Conservation (phyloP, 2,329 filamentous ascomycete species). For the Xylariales sp. region DNA sequence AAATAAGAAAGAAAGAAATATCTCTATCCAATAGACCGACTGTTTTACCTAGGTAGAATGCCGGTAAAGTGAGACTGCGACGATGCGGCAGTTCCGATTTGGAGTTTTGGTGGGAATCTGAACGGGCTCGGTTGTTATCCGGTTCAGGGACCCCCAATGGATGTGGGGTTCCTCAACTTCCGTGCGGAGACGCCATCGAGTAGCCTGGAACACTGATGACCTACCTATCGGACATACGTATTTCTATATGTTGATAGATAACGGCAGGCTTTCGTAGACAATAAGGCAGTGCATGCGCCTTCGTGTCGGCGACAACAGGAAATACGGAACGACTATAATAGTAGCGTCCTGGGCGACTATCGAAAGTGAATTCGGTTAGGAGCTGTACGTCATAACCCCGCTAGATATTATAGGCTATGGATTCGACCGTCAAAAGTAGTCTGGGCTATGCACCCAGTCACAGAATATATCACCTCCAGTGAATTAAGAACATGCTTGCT, state of each 20-base stretch:
- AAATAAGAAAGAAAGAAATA: neutral
- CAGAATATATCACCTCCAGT: neutral
- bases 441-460: slow-evolving; percentile 4
- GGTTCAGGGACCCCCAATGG: slow-evolving; percentile 11
- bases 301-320: neutral
- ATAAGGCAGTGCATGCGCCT: neutral
- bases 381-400: neutral
- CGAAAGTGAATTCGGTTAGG: too few relatives aligned
- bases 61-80: slow-evolving; percentile 13
- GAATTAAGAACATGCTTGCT: slow-evolving; percentile 21
- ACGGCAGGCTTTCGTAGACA: neutral
- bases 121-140: slow-evolving; percentile 27
- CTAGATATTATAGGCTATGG: too few relatives aligned
- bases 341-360: too few relatives aligned
- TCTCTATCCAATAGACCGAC: neutral
- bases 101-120: neutral
- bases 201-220: neutral
- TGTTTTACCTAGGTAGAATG: slow-evolving; percentile 19
- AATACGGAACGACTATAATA: too few relatives aligned
- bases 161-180: slow-evolving; percentile 21
- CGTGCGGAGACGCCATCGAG: slow-evolving; percentile 18
- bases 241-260: neutral
- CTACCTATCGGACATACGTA: neutral
- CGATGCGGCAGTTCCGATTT: slow-evolving; percentile 25
- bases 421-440: neutral